Evolutionary conservation across 192 early-diverging fungal species (phyloP), one percentile per base, ranked within the genome.

Genomic region (Backusella sp.): DNA sequence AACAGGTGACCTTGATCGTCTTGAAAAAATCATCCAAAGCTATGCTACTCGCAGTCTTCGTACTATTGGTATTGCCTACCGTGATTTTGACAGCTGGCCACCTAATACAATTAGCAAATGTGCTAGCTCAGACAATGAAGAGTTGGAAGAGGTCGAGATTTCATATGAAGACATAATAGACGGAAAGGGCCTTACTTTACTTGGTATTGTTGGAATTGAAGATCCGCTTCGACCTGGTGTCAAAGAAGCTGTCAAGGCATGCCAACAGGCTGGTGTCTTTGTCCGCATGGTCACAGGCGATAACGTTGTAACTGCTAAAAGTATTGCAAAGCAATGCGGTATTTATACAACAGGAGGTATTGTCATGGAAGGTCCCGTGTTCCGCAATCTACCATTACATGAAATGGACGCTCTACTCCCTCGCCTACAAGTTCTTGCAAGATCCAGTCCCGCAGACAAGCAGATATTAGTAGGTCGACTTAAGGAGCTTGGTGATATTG

Each of bases 261-360:
- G 96, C 78, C 91, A 92, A 79, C 87, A 88, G 34, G 98, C 98
- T 28, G 97, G 98, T 67, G 93, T 99, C 28, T 89, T 92, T 84
- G 96, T 99, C 44, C 92, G 97, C 14, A 99, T 99, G 98, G 97
- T 99, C n/a, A 99, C 98, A 3, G 98, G 98, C 66, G 98, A 99
- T 84, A 98, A 98, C 79, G 75, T 96, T 65, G 83, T 92, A 0
- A 99, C 98, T 0, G 98, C 98, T 2, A 90, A 92, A 52, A 92
- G 95, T 7, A 99, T 99, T 83, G 98, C 97, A 46, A 92, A 87
- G 12, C 92, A 96, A 77, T 97, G 96, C 71, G 96, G 95, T 53
- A 99, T 99, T 70, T 93, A 92, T 66, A 92, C 92, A 19, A 87
- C 88, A 15, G 94, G 93, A 46, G 97, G 96, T 26, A 88, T 96